Percentiles rank a stretch among this genome's conserved stretches.
Conservation (phyloP, 208 protist species). For the Balamuthia mandrillaris region DNA sequence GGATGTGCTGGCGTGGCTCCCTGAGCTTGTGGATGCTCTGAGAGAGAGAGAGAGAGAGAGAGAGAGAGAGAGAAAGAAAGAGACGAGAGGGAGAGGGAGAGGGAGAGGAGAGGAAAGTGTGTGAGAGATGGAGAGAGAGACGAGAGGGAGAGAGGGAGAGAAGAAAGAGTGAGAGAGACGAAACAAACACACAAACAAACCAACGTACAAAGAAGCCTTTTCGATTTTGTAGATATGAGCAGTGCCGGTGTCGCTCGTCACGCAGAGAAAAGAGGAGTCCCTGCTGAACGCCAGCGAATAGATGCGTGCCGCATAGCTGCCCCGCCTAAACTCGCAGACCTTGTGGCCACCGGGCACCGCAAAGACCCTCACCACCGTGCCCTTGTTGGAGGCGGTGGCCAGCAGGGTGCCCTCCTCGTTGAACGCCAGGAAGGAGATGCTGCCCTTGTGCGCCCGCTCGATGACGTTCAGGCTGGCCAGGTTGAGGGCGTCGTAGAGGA, state of each 20-base stretch:
- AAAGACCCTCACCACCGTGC: constrained; percentile 44
- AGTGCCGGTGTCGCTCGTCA: constrained; percentile 43
- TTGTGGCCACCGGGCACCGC: constrained; percentile 1
- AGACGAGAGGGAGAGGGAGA: background rate
- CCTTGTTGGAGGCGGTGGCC: constrained; percentile 39
- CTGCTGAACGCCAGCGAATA: constrained; percentile 31
- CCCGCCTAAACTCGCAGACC: constrained; percentile 39
- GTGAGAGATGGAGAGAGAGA: no score
- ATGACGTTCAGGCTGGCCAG: constrained; percentile 37
- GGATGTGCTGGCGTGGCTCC: background rate
- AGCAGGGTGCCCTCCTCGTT: constrained; percentile 34
- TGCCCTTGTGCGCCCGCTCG: constrained; percentile 26
- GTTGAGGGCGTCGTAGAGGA: constrained; percentile 31
- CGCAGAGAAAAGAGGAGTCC: constrained; percentile 45
- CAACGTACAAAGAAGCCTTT: background rate
- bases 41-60: background rate
- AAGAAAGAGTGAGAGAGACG: background rate
- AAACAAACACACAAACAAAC: background rate
- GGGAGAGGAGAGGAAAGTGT: no score
- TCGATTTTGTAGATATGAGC: constrained; percentile 45
- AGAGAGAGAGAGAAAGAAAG: background rate
- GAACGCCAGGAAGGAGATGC: constrained; percentile 27
- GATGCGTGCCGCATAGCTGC: constrained; percentile 44
- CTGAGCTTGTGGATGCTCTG: background rate
- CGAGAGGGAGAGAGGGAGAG: background rate